Base-by-base conservation (phyloP, 2,329 filamentous ascomycete genomes). In the Colletotrichum orchidophilum region DNA sequence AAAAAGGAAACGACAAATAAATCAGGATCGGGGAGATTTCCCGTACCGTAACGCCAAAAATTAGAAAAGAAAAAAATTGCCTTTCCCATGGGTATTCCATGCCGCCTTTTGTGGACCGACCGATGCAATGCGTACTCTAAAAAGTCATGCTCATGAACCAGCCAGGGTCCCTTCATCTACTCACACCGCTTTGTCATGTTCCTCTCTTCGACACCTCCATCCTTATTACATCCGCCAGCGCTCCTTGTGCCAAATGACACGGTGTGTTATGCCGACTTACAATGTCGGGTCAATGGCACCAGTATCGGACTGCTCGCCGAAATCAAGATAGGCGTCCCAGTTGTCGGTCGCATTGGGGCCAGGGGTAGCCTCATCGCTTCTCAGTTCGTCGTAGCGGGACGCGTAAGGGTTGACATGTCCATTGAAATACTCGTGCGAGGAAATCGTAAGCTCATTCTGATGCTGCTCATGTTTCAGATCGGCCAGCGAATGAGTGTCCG, bases 181-280 rank as follows among this genome's bases (percentile, higher is more conserved):
- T 72, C 69, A 60, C 60, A 42, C 59, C 54, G 26, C 66, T 49
- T 35, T 21, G 6, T 8, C 15, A 18, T 62, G 18, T 46, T 71
- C 72, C 63, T 24, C 76, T 73, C 73, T 59, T 53, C 31, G 53
- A 58, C 42, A 46, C 5, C 18, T 39, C 57, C 58, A n/a, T 57
- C 49, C 31, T 58, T 77, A 77, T 82, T 80, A 79, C 75, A 78
- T 49, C 62, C 72, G 71, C 59, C 39, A 62, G 21, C 27, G 1
- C 33, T n/a, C 29, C 7, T 13, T 11, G 57, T 39, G 50, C 27
- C 53, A 65, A 29, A 49, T 29, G 46, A 46, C 62, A 27, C 62
- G 6, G 13, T 9, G 52, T 65, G 26, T 50, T 9, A 39, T 42
- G 11, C 18, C 21, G 31, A 63, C 35, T 69, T 69, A 62, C 60